Base-by-base conservation (phyloP, 2,329 filamentous ascomycete species). In the Coniochaeta hoffmannii region DNA sequence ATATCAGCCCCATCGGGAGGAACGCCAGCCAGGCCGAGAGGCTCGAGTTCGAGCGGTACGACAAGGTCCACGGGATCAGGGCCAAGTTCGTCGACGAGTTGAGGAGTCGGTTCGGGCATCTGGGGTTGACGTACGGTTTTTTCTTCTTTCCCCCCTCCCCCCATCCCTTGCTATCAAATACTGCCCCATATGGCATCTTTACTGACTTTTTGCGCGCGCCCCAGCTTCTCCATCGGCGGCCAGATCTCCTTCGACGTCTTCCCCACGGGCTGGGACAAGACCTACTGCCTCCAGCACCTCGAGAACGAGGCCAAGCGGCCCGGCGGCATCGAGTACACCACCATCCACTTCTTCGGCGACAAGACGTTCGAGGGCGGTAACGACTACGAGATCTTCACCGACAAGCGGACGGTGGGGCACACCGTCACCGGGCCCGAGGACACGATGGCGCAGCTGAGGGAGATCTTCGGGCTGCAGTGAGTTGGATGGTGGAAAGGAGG, bases 191-290 rank as follows among this genome's bases (percentile, higher is more conserved):
- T n/a, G n/a, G n/a, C n/a, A n/a, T 14, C 12, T 9, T 6, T 24
- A 44, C 46, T 50, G 26, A 22, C 26, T 50, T 52, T 22, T 22
- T 5, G 5, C 14, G 2, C 38, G 2, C 4, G 9, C 19, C 15
- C 14, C 58, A 92, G 89, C 41, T 97, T 88, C 79, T 93, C 90
- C 60, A 96, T 99, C 65, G 94, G 94, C 64, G 94, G 94, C 54
- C 90, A 97, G 70, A 97, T 99, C 73, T 97, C 92, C 58, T 99
- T 99, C 72, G 94, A 99, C 69, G 89, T 97, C 66, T 99, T 99
- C 81, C 94, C 94, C 61, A 83, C 78, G 2, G 94, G 94, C 67
- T 99, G 94, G 94, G 94, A 99, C 77, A 99, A 97, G 85, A 96
- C 90, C 10, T 99, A 96, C 81, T 97, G 92, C 76, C 79, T 97